Evolutionary conservation across 768 basidiomycete genomes (phyloP), one percentile per base, ranked within the genome.

Genomic region (Collybia sordida): DNA sequence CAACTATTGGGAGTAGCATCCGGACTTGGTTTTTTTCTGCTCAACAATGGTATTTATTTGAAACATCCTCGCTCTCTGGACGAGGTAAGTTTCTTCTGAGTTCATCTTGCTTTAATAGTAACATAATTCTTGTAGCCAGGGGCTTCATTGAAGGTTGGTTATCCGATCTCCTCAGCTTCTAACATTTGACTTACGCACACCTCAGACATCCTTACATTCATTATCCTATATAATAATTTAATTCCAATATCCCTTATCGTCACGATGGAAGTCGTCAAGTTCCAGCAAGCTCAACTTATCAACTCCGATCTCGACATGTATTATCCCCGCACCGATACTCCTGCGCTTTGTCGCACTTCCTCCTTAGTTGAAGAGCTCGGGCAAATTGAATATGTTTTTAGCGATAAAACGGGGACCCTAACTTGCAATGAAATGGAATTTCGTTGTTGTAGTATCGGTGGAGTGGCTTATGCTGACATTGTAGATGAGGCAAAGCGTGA

Each of bases 381-480:
- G 0, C 97, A 98, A 66, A 98, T 98, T 52, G 93, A 95, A 73
- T 95, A 92, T 60, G 90, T 96, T 2, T 96, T 96, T 72, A 91
- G 89, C 49, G 92, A 95, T 71, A 95, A 95, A 71, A 94, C 93
- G 1, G 92, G 96, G 6, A 98, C 96, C 0, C 75, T 98, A 19
- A 98, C 96, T 2, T 82, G 95, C 54, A 98, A 98, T 70, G 93
- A 97, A 68, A 98, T 98, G 96, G 96, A 98, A 66, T 98, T 98
- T 66, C 81, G 85, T 21, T 86, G 90, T 63, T 96, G 89, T 61
- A 88, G 85, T 47, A 85, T 98, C 50, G 95, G 81, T 17, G 97
- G 96, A 3, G 78, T 86, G 11, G 88, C 85, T 17, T 99, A 98
- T 68, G 86, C 94, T 1, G 94, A 93, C 53, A 80, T 82, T 15